These are phyloP conservation scores for Leccinum cinnamomeum DNA, from an alignment of 1,284 basidiomycete genomes.

Conservation along the genomic window DNA sequence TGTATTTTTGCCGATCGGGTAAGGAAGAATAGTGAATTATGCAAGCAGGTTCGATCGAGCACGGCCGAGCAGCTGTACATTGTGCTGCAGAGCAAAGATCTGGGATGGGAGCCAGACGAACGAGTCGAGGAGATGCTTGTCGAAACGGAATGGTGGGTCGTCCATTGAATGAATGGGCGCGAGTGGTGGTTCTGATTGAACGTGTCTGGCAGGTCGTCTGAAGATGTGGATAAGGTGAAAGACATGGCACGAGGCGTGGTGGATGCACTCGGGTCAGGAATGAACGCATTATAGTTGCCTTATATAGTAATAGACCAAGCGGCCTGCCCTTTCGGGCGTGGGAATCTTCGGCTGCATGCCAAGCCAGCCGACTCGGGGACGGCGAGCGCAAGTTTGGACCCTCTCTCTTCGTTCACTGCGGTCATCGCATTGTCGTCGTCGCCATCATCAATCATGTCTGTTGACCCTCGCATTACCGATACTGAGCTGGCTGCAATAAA, in stretches of 20 bases:
- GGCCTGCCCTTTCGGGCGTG: slow-evolving; percentile 23
- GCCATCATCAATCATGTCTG: slow-evolving; percentile 40
- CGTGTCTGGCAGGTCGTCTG: slow-evolving; percentile 43
- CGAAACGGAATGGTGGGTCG: slow-evolving; percentile 76
- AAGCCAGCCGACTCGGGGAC: slow-evolving; percentile 14
- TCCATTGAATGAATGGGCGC: slow-evolving; percentile 5
- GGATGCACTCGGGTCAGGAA: slow-evolving; percentile 31
- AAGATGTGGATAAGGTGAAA: slow-evolving; percentile 35
- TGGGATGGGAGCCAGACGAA: slow-evolving; percentile 63
- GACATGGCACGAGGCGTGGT: slow-evolving; percentile 38
- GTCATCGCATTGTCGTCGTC: neutral
- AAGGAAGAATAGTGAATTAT: slow-evolving; percentile 9
- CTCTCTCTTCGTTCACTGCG: slow-evolving; percentile 1
- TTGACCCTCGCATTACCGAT: slow-evolving; percentile 65
- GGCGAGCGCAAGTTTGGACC: slow-evolving; percentile 9
- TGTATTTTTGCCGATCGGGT: slow-evolving; percentile 25
- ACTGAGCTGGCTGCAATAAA: slow-evolving; percentile 81
- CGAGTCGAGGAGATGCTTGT: slow-evolving; percentile 71
- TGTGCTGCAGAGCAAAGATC: slow-evolving; percentile 64
- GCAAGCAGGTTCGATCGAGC: slow-evolving; percentile 66
- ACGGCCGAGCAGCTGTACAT: slow-evolving; percentile 83
- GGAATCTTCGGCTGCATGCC: slow-evolving; percentile 18
- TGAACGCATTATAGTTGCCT: slow-evolving; percentile 23
- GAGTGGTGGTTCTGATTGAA: slow-evolving; percentile 33
- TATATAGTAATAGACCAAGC: slow-evolving; percentile 2